Conservation (phyloP, 1,284 basidiomycete genomes). For the Amylostereum areolatum region DNA sequence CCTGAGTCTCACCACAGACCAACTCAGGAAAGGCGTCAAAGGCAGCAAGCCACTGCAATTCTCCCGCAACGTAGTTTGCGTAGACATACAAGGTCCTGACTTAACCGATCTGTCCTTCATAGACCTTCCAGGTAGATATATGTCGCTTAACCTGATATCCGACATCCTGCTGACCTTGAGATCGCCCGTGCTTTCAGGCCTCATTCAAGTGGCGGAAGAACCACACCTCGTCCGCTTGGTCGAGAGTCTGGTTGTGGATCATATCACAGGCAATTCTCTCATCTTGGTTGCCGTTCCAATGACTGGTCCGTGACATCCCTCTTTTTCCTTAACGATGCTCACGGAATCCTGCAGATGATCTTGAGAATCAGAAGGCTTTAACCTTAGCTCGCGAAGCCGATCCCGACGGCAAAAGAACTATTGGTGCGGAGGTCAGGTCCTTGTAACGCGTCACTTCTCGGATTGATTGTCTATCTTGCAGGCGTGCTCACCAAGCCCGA, state of each 20-base stretch:
- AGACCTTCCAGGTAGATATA: constrained; percentile 34
- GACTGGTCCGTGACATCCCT: constrained; percentile 23
- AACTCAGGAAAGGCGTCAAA: constrained; percentile 11
- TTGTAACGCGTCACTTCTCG: not conserved
- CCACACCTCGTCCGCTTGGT: constrained; percentile 26
- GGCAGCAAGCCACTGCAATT: constrained; percentile 23
- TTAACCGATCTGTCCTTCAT: constrained; percentile 38
- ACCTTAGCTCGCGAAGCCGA: constrained; percentile 48
- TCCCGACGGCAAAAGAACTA: constrained; percentile 47
- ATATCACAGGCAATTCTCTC: constrained; percentile 32
- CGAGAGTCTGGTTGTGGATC: constrained; percentile 28
- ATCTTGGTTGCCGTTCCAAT: constrained; percentile 35
- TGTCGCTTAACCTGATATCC: not conserved
- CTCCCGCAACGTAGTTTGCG: constrained; percentile 37
- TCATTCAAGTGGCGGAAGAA: constrained; percentile 29
- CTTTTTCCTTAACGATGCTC: not conserved
- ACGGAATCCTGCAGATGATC: constrained; percentile 41
- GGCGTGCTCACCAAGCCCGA: constrained; percentile 69
- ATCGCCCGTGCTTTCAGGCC: constrained; percentile 13
- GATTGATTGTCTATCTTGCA: constrained; percentile 15
- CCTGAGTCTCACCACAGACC: constrained; percentile 18
- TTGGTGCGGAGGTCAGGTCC: constrained; percentile 32
- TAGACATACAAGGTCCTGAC: constrained; percentile 38
- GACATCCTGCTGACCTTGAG: not conserved
- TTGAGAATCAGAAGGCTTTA: constrained; percentile 57